These are phyloP conservation scores for Metschnikowia similis DNA, from an alignment of 805 yeast species.

Conservation along the genomic window DNA sequence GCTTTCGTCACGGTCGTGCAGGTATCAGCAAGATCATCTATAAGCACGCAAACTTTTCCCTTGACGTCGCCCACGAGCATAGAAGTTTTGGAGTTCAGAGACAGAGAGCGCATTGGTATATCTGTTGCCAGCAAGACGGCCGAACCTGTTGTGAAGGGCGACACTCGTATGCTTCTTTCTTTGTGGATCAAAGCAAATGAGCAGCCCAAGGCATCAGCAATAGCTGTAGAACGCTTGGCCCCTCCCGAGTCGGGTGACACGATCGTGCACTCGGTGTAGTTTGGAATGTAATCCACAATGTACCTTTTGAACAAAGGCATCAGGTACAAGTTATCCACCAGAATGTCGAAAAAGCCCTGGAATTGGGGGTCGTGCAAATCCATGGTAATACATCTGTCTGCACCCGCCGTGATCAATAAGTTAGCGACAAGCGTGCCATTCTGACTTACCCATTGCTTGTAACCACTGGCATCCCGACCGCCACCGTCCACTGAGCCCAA, in stretches of 20 bases:
- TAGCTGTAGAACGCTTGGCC: conserved; percentile 91
- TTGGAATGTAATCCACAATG: conserved; percentile 71
- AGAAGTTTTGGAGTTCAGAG: conserved; percentile 60
- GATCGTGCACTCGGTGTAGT: conserved; percentile 77
- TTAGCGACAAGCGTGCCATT: conserved; percentile 90
- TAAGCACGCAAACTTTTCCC: conserved; percentile 78
- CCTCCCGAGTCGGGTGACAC: conserved; percentile 99
- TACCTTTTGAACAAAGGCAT: conserved; percentile 85
- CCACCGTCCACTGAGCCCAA: conserved; percentile 31
- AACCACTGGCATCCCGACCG: conserved; percentile 56
- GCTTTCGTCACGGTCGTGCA: conserved; percentile 90
- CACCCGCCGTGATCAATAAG: conserved; percentile 85
- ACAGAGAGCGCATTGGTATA: conserved; percentile 13
- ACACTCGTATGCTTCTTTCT: conserved; percentile 62
- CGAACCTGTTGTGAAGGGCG: conserved; percentile 19
- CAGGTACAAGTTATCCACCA: conserved; percentile 90
- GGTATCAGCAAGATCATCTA: conserved; percentile 94
- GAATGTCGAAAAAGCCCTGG: conserved; percentile 95
- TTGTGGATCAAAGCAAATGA: conserved; percentile 94
- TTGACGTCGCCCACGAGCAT: conserved; percentile 96
- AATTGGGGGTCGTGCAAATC: conserved; percentile 97
- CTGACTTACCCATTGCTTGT: conserved; percentile 94
- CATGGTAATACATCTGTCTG: conserved; percentile 95
- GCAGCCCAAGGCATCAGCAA: conserved; percentile 86
- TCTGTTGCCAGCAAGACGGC: conserved; percentile 18